These are phyloP conservation scores for Trichoderma aggressivum DNA, from an alignment of 2,329 filamentous ascomycete genomes.

Conservation along the genomic window DNA sequence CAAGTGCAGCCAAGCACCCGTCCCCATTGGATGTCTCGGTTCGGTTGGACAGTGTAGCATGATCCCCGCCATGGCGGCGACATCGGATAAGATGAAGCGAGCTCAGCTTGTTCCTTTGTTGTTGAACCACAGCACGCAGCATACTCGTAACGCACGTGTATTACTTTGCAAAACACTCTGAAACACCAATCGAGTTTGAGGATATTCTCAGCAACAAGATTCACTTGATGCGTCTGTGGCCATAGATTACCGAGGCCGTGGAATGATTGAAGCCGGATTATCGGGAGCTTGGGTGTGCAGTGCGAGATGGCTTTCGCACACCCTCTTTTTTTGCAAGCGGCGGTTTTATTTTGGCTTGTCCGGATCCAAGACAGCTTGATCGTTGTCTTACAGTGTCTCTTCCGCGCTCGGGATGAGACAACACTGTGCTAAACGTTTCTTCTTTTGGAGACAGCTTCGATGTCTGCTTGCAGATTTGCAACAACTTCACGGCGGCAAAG, in stretches of 20 bases:
- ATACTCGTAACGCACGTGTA: not conserved
- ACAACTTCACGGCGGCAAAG: not conserved
- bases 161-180: not conserved
- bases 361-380: not conserved
- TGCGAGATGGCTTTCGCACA: not conserved
- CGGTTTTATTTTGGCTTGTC: not conserved
- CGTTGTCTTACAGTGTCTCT: conserved; percentile 4
- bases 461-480: not conserved
- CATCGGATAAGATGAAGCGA: not conserved
- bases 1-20: not conserved
- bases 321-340: not conserved
- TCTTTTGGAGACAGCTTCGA: not conserved
- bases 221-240: not conserved
- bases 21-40: not conserved
- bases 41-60: not conserved
- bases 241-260: not conserved
- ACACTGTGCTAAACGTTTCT: not conserved
- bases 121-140: not conserved
- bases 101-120: not conserved
- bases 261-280: not conserved
- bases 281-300: not conserved
- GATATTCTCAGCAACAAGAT: not conserved
- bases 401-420: not conserved
- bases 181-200: not conserved
- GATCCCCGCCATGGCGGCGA: not conserved